phyloP scores from a whole-genome alignment of 1,139 yeast species.

The Saccharomycopsis crataegensis region DNA sequence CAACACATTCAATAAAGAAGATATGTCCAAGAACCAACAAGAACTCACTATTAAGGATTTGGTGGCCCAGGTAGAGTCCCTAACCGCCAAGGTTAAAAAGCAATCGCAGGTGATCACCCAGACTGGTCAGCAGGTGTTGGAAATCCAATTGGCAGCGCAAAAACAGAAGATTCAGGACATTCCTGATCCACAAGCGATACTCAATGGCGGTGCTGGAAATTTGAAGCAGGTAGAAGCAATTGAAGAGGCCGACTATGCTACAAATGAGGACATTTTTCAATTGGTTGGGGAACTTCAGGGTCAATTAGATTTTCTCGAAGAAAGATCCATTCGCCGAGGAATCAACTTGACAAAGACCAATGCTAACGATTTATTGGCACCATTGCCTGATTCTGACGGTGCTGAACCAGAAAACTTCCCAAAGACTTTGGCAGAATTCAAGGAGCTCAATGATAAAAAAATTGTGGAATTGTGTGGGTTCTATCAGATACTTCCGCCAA shows the following conservation, averaged over 20 bases:
- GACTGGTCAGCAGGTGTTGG: constrained; percentile 73
- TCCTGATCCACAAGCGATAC: neutral
- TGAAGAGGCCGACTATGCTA: constrained; percentile 39
- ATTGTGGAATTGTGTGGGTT: constrained; percentile 18
- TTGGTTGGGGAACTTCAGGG: constrained; percentile 84
- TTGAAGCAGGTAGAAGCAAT: neutral
- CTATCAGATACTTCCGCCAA: constrained; percentile 16
- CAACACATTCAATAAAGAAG: too few species aligned
- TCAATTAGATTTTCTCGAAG: constrained; percentile 69
- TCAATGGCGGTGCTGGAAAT: neutral
- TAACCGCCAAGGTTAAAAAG: constrained; percentile 42
- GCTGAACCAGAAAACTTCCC: constrained; percentile 63
- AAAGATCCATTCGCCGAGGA: constrained; percentile 53
- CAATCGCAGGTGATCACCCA: constrained; percentile 42
- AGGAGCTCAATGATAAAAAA: constrained; percentile 26
- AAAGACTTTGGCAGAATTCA: constrained; percentile 46
- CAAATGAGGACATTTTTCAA: constrained; percentile 78
- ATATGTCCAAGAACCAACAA: neutral
- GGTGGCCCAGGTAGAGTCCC: constrained; percentile 38
- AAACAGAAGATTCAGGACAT: constrained; percentile 26
- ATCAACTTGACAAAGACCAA: constrained; percentile 40
- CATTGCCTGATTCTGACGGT: constrained; percentile 68
- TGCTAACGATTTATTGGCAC: constrained; percentile 37
- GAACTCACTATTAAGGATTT: constrained; percentile 24
- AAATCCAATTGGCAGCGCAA: constrained; percentile 50